phyloP scores from a whole-genome alignment of 2,329 filamentous ascomycete genomes.

The Pseudofabraea citricarpa region DNA sequence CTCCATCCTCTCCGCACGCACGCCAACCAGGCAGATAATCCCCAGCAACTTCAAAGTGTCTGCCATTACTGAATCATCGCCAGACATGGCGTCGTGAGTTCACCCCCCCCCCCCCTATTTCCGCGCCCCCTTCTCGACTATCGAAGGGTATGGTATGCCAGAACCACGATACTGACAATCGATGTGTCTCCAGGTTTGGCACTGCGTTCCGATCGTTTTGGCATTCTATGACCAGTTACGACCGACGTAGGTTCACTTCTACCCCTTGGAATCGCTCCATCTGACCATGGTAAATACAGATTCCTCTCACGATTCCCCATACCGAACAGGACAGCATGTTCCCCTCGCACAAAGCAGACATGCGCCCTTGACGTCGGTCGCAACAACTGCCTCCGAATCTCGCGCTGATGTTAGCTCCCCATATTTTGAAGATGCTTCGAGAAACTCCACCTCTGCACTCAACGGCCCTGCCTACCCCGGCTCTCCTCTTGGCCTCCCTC shows the following conservation, averaged over 20 bases:
- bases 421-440: conserved; percentile 68
- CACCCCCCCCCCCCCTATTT: conserved; percentile 13
- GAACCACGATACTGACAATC: conserved; percentile 11
- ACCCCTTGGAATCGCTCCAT: conserved; percentile 16
- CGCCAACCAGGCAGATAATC: conserved; percentile 1
- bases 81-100: conserved; percentile 28
- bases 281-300: conserved; percentile 56
- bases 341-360: conserved; percentile 79
- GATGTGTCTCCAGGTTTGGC: conserved; percentile 47
- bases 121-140: conserved; percentile 5
- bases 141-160: too few species aligned
- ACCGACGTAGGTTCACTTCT: conserved; percentile 50
- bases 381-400: conserved; percentile 81
- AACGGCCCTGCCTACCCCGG: conserved; percentile 54
- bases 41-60: conserved; percentile 16
- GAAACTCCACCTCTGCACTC: conserved; percentile 44
- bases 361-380: conserved; percentile 78
- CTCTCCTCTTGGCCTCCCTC: conserved; percentile 28
- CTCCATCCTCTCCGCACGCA: background rate
- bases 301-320: conserved; percentile 88
- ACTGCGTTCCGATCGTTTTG: conserved; percentile 84
- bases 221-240: conserved; percentile 76
- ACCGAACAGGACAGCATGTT: conserved; percentile 84
- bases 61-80: conserved; percentile 20
- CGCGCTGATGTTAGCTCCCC: conserved; percentile 75